These are phyloP conservation scores for Tulasnella sp. DNA, from an alignment of 768 basidiomycete species.

Conservation along the genomic window DNA sequence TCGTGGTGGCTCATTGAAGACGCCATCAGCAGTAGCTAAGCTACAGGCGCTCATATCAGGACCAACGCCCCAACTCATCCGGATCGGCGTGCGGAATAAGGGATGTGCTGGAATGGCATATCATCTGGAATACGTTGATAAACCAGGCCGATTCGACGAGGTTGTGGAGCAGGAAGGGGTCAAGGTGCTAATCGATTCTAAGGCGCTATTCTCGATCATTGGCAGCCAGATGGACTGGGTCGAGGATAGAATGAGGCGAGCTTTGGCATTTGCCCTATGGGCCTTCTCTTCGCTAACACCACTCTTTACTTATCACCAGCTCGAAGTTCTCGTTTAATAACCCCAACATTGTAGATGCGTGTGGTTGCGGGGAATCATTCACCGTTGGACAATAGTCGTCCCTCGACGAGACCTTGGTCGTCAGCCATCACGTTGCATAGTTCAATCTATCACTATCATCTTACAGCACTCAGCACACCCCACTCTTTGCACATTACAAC, in stretches of 20 bases:
- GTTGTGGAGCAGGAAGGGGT: conserved; percentile 94
- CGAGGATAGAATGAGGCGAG: conserved; percentile 81
- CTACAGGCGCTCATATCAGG: conserved; percentile 63
- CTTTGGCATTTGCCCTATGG: conserved; percentile 18
- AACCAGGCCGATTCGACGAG: conserved; percentile 87
- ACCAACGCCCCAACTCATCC: conserved; percentile 83
- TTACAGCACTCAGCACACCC: no score
- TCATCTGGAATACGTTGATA: conserved; percentile 90
- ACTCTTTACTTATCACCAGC: conserved; percentile 30
- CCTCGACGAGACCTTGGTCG: no score
- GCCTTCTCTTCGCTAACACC: background rate
- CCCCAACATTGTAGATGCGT: conserved; percentile 89
- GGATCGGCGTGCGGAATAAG: conserved; percentile 93
- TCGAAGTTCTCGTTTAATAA: conserved; percentile 79
- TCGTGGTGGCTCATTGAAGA: conserved; percentile 37
- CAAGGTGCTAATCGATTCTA: conserved; percentile 87
- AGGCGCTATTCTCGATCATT: conserved; percentile 94
- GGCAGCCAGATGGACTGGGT: conserved; percentile 99
- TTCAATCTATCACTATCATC: background rate
- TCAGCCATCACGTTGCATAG: background rate
- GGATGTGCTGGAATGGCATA: conserved; percentile 82
- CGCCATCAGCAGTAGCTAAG: conserved; percentile 63
- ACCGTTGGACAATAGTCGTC: conserved; percentile 22
- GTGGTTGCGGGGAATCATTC: conserved; percentile 92
- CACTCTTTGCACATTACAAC: background rate